Base-by-base conservation (phyloP, 1,139 yeast species). In the Torulaspora globosa region DNA sequence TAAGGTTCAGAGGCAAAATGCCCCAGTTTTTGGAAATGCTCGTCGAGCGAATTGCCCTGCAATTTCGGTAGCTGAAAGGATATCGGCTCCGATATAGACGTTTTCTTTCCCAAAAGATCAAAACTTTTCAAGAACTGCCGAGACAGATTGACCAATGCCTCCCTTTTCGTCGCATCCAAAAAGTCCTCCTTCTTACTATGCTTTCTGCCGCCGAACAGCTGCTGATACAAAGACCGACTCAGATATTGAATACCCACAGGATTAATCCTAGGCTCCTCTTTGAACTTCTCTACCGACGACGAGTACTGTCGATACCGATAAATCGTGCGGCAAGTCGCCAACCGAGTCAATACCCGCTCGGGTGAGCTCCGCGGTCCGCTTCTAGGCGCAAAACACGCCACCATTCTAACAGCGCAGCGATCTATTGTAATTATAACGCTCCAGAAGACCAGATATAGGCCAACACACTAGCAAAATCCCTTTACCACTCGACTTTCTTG, bases 1-100 rank as follows among this genome's bases (percentile, higher is more conserved):
- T 85, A 90, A 0, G 90, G 87, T 44, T 79, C 78, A 3, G 82
- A 67, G 9, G 79, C 74, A 56, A 73, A 69, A 24, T 69, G 60
- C 0, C 96, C 97, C 2, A 94, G 66, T 51, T 75, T 74, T 56
- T 80, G 74, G 62, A 94, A 94, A 69, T 94, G 98, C 60, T 88
- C 96, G 60, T 85, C 95, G 10, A 94, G 66, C 4, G 80, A 68
- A 1, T 65, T 56, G 0, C 97, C 98, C 40, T 80, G 79, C 23
- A 92, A 63, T 18, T 67, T 64, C 0, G 99, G 98, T 27, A 89
- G 57, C 1, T 74, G 66, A 41, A 92, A 76, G 14, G 70, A 61
- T 3, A 89, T 78, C 0, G 95, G 89, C 1, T 74, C 75, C 1
- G 75, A 67, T 5, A 79, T 66, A n/a, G 76, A 75, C 1, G 97